phyloP scores from a whole-genome alignment of 2,329 filamentous ascomycete genomes.

The Epichloe aotearoae region DNA sequence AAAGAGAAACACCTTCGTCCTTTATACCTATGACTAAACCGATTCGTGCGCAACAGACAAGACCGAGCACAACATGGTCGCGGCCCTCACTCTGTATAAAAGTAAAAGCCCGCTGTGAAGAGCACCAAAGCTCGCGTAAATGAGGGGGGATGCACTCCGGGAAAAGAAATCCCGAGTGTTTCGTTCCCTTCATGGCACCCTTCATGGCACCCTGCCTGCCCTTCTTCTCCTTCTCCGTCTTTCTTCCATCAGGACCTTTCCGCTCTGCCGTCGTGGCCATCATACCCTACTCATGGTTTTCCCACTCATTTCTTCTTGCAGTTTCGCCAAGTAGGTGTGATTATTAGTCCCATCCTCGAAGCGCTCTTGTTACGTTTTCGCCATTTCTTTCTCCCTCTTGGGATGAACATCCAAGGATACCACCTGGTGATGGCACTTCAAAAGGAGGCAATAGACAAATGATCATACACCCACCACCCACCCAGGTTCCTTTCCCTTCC shows the following conservation, averaged over 20 bases:
- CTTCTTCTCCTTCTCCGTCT: background rate
- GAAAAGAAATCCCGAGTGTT: background rate
- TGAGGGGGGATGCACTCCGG: background rate
- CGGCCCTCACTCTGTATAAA: background rate
- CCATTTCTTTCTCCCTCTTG: background rate
- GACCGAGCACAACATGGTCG: conserved; percentile 7
- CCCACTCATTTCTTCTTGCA: background rate
- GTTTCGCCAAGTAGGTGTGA: background rate
- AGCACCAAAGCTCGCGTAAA: background rate
- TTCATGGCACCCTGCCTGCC: background rate
- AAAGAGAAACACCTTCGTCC: background rate
- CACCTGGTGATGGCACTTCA: background rate
- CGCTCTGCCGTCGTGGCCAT: background rate
- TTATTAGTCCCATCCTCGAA: background rate
- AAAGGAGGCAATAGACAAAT: background rate
- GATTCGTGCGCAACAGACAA: conserved; percentile 8
- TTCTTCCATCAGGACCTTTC: background rate
- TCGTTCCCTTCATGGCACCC: background rate
- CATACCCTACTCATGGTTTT: background rate
- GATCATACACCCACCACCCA: conserved; percentile 2
- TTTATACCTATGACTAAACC: background rate
- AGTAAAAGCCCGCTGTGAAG: too few relatives aligned
- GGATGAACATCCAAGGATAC: background rate
- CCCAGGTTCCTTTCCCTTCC: background rate
- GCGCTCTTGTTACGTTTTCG: background rate